Conservation (phyloP, 768 basidiomycete genomes). For the Suillus plorans region DNA sequence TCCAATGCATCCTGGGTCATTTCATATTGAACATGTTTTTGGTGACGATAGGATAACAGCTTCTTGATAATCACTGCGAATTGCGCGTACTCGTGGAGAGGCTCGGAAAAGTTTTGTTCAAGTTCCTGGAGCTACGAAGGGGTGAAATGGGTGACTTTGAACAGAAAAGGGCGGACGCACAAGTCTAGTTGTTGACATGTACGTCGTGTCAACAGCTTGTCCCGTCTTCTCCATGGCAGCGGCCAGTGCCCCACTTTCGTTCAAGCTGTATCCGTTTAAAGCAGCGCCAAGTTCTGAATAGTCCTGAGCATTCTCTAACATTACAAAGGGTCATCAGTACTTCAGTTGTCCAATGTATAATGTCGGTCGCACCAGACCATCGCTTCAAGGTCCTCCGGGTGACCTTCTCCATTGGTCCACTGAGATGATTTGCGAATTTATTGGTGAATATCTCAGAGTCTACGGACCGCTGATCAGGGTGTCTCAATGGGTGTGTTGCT, state of each 20-base stretch:
- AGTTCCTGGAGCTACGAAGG: constrained; percentile 79
- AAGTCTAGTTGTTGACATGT: constrained; percentile 87
- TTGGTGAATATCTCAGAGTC: constrained; percentile 96
- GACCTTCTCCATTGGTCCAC: constrained; percentile 94
- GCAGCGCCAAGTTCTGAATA: constrained; percentile 89
- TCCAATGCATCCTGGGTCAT: constrained; percentile 93
- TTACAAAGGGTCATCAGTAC: constrained; percentile 7
- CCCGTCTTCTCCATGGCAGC: constrained; percentile 93
- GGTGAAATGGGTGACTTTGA: neutral
- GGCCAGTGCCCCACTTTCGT: constrained; percentile 73
- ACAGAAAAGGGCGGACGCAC: constrained; percentile 42
- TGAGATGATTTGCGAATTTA: constrained; percentile 91
- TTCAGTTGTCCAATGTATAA: constrained; percentile 7
- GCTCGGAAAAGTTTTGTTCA: constrained; percentile 94
- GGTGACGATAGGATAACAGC: constrained; percentile 90
- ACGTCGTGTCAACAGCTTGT: constrained; percentile 92
- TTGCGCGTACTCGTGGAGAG: constrained; percentile 92
- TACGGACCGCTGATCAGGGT: constrained; percentile 92
- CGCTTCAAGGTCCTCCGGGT: constrained; percentile 89
- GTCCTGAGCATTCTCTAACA: constrained; percentile 76
- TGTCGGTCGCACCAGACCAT: constrained; percentile 74
- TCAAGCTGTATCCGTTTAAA: constrained; percentile 90
- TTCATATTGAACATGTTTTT: constrained; percentile 97
- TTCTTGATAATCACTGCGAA: constrained; percentile 95
- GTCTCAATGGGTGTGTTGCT: constrained; percentile 81